Percentiles rank a stretch among this genome's conserved stretches.
Conservation (phyloP, 2,329 filamentous ascomycete species). For the Colletotrichum euphorbiae region DNA sequence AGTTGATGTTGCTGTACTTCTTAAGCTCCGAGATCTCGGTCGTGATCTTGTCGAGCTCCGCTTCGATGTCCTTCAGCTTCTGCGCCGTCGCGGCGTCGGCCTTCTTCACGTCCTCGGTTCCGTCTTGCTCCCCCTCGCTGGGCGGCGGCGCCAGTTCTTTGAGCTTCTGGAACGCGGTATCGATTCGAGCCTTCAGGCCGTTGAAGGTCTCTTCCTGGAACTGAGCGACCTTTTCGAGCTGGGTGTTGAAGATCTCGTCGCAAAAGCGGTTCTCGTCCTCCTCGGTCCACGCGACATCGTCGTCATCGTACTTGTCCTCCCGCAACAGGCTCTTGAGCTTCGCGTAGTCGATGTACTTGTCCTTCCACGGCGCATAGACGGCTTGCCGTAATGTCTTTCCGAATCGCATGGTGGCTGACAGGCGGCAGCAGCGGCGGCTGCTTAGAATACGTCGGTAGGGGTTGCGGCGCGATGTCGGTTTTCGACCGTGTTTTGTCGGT, state of each 20-base stretch:
- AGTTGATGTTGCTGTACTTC: conserved; percentile 96
- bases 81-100: conserved; percentile 58
- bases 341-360: conserved; percentile 93
- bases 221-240: conserved; percentile 92
- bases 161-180: conserved; percentile 74
- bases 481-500: not conserved
- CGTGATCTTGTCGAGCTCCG: conserved; percentile 87
- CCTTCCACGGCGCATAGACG: conserved; percentile 88
- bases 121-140: conserved; percentile 25
- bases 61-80: conserved; percentile 76
- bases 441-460: not conserved
- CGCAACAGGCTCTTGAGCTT: conserved; percentile 92
- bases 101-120: conserved; percentile 65
- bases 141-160: conserved; percentile 76
- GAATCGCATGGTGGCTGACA: conserved; percentile 79
- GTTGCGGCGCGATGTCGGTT: conserved; percentile 1
- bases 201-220: conserved; percentile 87
- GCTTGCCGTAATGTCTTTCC: conserved; percentile 86
- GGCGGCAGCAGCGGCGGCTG: not conserved
- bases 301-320: conserved; percentile 74
- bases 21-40: conserved; percentile 93
- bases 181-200: conserved; percentile 64
- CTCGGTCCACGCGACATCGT: conserved; percentile 84
- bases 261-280: conserved; percentile 94
- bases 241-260: conserved; percentile 92